Evolutionary conservation across 129 eudicot genomes (phyloP).

Genomic region (Deinandra increscens): DNA sequence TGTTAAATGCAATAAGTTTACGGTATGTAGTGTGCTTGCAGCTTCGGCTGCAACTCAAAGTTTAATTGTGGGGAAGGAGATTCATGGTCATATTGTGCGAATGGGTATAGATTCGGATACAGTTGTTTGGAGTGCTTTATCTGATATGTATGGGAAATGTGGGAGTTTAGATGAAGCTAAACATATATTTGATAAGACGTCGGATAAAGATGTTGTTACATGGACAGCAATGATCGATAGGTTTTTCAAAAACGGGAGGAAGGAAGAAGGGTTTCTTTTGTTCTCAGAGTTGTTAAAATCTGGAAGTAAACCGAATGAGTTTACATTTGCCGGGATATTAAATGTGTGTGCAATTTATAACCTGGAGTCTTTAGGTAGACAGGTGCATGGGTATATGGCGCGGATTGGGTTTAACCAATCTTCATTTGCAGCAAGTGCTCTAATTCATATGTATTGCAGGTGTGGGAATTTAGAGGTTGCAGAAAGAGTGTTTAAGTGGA

Average conservation of each 20-base stretch:
- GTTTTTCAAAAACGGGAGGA: conserved; percentile 8
- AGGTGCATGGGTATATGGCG: conserved; percentile 57
- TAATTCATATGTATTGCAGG: conserved; percentile 53
- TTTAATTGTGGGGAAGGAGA: conserved; percentile 13
- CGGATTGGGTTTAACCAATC: conserved; percentile 43
- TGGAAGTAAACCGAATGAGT: conserved; percentile 56
- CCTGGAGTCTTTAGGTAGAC: conserved; percentile 44
- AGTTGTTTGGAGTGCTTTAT: conserved; percentile 16
- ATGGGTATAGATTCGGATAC: conserved; percentile 6
- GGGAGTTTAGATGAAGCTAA: conserved; percentile 14
- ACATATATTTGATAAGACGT: conserved; percentile 9
- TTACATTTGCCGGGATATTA: conserved; percentile 57
- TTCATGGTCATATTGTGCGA: conserved; percentile 20
- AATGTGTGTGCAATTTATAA: conserved; percentile 54
- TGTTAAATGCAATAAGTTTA: conserved; percentile 37
- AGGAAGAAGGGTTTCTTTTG: background rate
- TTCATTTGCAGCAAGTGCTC: conserved; percentile 62
- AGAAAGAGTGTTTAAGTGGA: conserved; percentile 33
- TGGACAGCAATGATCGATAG: conserved; percentile 14
- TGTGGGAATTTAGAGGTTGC: conserved; percentile 54
- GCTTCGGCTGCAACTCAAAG: conserved; percentile 50
- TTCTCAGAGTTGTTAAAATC: conserved; percentile 37
- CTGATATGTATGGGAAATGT: conserved; percentile 18
- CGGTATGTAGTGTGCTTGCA: conserved; percentile 49
- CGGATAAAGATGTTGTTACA: conserved; percentile 15